Evolutionary conservation across 2,329 filamentous ascomycete species (phyloP).

Genomic region (Epichloe glyceriae): DNA sequence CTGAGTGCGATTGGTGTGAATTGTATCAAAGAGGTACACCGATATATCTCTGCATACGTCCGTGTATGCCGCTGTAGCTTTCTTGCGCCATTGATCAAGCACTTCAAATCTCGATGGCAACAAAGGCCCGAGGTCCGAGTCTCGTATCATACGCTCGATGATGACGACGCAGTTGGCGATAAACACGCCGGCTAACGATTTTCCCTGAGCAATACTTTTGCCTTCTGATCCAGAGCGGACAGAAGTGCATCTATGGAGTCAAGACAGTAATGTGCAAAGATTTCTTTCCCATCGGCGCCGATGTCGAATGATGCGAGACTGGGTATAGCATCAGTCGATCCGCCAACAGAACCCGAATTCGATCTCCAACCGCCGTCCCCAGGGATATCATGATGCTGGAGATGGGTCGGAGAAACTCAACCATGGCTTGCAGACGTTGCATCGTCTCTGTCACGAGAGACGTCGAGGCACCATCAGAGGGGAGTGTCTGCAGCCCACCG

Average conservation of each 20-base stretch:
- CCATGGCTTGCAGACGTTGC: slow-evolving; percentile 74
- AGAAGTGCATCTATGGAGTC: slow-evolving; percentile 81
- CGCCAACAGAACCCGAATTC: slow-evolving; percentile 33
- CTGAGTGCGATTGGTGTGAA: slow-evolving; percentile 67
- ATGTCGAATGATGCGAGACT: slow-evolving; percentile 74
- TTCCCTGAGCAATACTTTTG: slow-evolving; percentile 59
- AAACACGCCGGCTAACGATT: slow-evolving; percentile 74
- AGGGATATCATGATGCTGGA: slow-evolving; percentile 84
- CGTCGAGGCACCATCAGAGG: slow-evolving; percentile 64
- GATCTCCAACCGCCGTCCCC: slow-evolving; percentile 79
- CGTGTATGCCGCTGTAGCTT: slow-evolving; percentile 67
- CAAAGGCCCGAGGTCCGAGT: slow-evolving; percentile 64
- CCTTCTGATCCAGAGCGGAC: slow-evolving; percentile 60
- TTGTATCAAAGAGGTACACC: slow-evolving; percentile 73
- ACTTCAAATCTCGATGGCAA: slow-evolving; percentile 52
- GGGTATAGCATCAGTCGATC: slow-evolving; percentile 51
- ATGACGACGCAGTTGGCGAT: slow-evolving; percentile 78
- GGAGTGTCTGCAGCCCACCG: slow-evolving; percentile 51
- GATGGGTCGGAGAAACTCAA: slow-evolving; percentile 72
- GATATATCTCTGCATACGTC: slow-evolving; percentile 84
- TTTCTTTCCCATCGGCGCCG: slow-evolving; percentile 71
- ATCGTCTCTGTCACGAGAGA: slow-evolving; percentile 75
- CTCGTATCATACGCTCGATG: slow-evolving; percentile 70
- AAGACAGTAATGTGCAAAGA: slow-evolving; percentile 79
- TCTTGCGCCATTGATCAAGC: slow-evolving; percentile 79